Conservation (phyloP, 2,329 filamentous ascomycete genomes). For the Trichoderma citrinoviride region DNA sequence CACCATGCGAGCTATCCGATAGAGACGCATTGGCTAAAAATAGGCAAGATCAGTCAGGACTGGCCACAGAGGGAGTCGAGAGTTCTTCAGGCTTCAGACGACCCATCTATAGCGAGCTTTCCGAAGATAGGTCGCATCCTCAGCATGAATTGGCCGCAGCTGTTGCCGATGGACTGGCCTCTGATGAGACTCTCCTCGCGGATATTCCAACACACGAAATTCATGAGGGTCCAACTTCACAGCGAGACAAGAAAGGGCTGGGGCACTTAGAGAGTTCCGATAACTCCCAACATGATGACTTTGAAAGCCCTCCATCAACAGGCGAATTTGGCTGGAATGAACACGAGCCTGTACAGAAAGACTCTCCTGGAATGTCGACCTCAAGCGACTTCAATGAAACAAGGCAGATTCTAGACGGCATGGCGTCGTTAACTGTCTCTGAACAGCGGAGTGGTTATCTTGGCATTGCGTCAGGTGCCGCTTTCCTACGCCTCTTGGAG, state of each 20-base stretch:
- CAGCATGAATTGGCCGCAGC: background rate
- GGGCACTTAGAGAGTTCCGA: background rate
- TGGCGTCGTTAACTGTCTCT: slow-evolving; percentile 38
- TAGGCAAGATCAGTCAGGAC: background rate
- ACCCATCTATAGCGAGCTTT: background rate
- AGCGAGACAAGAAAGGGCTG: no score
- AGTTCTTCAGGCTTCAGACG: no score
- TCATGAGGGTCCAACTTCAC: background rate
- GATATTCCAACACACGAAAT: background rate
- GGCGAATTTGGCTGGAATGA: slow-evolving; percentile 42
- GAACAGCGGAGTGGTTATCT: slow-evolving; percentile 44
- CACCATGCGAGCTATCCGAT: background rate
- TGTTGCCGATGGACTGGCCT: background rate
- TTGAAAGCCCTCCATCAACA: slow-evolving; percentile 34
- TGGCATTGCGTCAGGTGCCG: slow-evolving; percentile 45
- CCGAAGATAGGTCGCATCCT: background rate
- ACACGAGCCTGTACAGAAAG: slow-evolving; percentile 31
- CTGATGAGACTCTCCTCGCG: background rate
- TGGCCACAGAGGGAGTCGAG: background rate
- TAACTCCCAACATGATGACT: background rate
- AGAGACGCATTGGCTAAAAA: background rate
- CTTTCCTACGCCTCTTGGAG: slow-evolving; percentile 41
- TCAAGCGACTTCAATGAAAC: slow-evolving; percentile 26
- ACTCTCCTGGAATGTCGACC: slow-evolving; percentile 12
- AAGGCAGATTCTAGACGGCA: slow-evolving; percentile 38